Evolutionary conservation across 805 yeast genomes (phyloP), one percentile per base, ranked within the genome.

Genomic region (Saturnispora sekii): DNA sequence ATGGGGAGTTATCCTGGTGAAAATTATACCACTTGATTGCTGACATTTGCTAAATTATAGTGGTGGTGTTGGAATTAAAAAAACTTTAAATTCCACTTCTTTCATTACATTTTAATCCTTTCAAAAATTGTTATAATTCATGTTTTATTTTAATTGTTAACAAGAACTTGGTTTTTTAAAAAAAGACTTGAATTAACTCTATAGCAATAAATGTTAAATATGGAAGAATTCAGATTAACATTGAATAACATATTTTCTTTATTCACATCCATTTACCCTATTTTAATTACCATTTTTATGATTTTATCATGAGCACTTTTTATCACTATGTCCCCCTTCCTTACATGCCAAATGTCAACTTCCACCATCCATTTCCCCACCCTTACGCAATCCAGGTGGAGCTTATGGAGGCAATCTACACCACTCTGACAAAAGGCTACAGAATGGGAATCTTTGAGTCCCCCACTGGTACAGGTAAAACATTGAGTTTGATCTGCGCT

Each of bases 381-480:
- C 97, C 97, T 0, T 89, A 89, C 60, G 69, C 68, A 21, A 87
- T 88, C 49, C 97, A 89, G 59, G 36, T 72, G 17, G 74, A 80
- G 48, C 72, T 89, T 51, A 89, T 89, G 97, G 65, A 68, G 29
- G 74, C 79, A 16, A 70, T 90, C n/a, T 83, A 83, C 53, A 73
- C 73, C 18, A 71, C 84, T 1, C 67, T 89, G 14, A 67, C 69
- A 10, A 48, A 60, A 10, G 60, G 56, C 37, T 73, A 69, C 54
- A 85, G 83, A 57, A 67, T 89, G 2, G 95, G 94, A 0, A 68
- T 89, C 1, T 81, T 89, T 55, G 97, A 89, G 59, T 81, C 93
- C 46, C 97, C 97, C 0, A 89, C 97, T 0, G 97, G 97, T 6
- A 85, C 89, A 1, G 97, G 97, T 3, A 89, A 89, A 61, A 88